These are phyloP conservation scores for Eragrostis curvula DNA, from an alignment of 176 grass and related monocot genomes.

Conservation along the genomic window DNA sequence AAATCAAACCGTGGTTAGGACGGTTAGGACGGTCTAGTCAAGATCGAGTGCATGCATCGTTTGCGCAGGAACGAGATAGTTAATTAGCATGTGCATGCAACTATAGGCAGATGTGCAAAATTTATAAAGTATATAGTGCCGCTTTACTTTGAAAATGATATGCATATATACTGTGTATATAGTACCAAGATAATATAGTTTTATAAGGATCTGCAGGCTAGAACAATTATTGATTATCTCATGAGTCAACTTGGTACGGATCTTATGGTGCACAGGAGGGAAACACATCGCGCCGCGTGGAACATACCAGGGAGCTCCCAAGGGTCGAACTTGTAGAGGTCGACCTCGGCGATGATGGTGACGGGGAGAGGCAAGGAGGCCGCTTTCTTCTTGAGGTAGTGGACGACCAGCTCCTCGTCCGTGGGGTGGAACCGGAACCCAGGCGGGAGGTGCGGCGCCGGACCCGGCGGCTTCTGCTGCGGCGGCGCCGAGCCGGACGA, in stretches of 20 bases:
- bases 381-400: slow-evolving; percentile 95
- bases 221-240: background rate
- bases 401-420: slow-evolving; percentile 94
- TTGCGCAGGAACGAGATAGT: background rate
- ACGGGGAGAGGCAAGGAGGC: slow-evolving; percentile 70
- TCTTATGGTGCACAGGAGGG: background rate
- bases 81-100: background rate
- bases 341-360: slow-evolving; percentile 89
- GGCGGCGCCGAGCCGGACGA: slow-evolving; percentile 60
- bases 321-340: slow-evolving; percentile 96
- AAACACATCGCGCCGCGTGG: too few relatives aligned
- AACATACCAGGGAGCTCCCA: slow-evolving; percentile 90
- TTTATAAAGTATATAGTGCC: background rate
- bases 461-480: slow-evolving; percentile 49
- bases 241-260: background rate
- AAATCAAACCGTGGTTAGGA: background rate
- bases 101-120: background rate
- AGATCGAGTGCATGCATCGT: background rate
- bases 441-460: slow-evolving; percentile 75
- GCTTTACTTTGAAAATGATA: slow-evolving; percentile 1
- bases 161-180: background rate
- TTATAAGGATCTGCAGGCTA: background rate
- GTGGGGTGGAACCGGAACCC: slow-evolving; percentile 98
- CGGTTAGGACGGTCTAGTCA: background rate
- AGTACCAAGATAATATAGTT: background rate